Conservation (phyloP, 2,329 filamentous ascomycete species). For the Aulographum hederae region DNA sequence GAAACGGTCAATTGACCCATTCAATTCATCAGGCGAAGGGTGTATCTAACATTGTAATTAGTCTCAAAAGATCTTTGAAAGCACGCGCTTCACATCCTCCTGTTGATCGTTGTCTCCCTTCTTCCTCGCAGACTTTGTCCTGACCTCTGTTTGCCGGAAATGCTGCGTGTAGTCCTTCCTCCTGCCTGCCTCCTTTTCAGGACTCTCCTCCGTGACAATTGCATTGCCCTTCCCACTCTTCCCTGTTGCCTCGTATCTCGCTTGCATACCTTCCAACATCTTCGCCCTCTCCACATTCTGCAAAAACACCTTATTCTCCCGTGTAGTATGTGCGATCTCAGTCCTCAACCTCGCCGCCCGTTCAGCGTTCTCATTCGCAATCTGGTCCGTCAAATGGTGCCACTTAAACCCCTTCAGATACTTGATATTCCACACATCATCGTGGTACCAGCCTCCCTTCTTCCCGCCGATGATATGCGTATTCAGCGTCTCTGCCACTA, state of each 20-base stretch:
- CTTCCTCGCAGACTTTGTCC: slow-evolving; percentile 25
- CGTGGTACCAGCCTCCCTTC: slow-evolving; percentile 67
- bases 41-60: too few species aligned
- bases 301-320: slow-evolving; percentile 68
- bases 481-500: slow-evolving; percentile 59
- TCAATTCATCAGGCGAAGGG: too few species aligned
- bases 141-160: slow-evolving; percentile 49
- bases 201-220: slow-evolving; percentile 8
- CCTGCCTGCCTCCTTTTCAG: slow-evolving; percentile 5
- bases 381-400: slow-evolving; percentile 53
- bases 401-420: slow-evolving; percentile 78
- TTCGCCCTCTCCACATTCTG: slow-evolving; percentile 64
- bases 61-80: slow-evolving; percentile 18
- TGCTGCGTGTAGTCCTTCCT: slow-evolving; percentile 22
- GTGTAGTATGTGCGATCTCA: slow-evolving; percentile 56
- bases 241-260: slow-evolving; percentile 24
- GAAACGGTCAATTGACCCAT: too few species aligned
- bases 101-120: slow-evolving; percentile 8
- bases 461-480: slow-evolving; percentile 65
- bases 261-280: slow-evolving; percentile 54
- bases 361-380: slow-evolving; percentile 66
- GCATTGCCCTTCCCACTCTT: slow-evolving; percentile 10
- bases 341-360: slow-evolving; percentile 56
- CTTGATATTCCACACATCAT: slow-evolving; percentile 72
- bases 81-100: slow-evolving; percentile 12